Evolutionary conservation across 1,284 basidiomycete species (phyloP).

Genomic region (Porogramme epimiltina): DNA sequence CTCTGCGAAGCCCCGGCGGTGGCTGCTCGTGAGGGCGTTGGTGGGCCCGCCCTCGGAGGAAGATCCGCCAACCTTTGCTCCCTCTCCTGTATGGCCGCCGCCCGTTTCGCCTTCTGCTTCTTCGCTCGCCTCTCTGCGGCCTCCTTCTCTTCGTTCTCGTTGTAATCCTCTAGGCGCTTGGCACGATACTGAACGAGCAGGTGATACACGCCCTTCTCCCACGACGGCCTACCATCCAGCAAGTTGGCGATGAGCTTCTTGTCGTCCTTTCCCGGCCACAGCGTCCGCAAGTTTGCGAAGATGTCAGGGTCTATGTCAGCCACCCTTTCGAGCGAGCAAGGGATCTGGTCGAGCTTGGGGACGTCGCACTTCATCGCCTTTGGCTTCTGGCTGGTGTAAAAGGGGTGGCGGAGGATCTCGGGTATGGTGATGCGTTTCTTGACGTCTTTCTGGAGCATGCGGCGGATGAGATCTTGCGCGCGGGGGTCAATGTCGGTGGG

Average conservation of each 20-base stretch:
- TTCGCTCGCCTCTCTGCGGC: conserved; percentile 34
- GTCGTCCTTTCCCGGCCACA: conserved; percentile 84
- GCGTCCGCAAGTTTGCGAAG: conserved; percentile 85
- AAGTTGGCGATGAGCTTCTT: conserved; percentile 73
- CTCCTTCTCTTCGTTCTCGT: conserved; percentile 53
- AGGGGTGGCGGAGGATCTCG: conserved; percentile 87
- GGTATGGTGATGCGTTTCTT: conserved; percentile 85
- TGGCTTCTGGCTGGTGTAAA: conserved; percentile 74
- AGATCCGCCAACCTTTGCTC: conserved; percentile 29
- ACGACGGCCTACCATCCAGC: conserved; percentile 67
- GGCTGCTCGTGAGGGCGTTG: conserved; percentile 57
- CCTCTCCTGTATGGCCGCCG: conserved; percentile 10
- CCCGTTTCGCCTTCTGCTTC: conserved; percentile 23
- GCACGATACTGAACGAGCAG: conserved; percentile 80
- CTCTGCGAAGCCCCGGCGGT: conserved; percentile 10
- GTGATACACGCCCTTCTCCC: conserved; percentile 94
- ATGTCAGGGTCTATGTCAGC: conserved; percentile 87
- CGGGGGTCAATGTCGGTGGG: conserved; percentile 76
- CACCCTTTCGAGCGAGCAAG: conserved; percentile 59
- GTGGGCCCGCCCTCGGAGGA: conserved; percentile 58
- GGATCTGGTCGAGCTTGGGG: conserved; percentile 71
- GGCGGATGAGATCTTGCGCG: conserved; percentile 82
- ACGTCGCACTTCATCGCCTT: conserved; percentile 52
- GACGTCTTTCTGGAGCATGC: conserved; percentile 89
- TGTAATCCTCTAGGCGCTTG: conserved; percentile 68